Conservation (phyloP, 768 basidiomycete genomes). For the Lactifluus rugatus region DNA sequence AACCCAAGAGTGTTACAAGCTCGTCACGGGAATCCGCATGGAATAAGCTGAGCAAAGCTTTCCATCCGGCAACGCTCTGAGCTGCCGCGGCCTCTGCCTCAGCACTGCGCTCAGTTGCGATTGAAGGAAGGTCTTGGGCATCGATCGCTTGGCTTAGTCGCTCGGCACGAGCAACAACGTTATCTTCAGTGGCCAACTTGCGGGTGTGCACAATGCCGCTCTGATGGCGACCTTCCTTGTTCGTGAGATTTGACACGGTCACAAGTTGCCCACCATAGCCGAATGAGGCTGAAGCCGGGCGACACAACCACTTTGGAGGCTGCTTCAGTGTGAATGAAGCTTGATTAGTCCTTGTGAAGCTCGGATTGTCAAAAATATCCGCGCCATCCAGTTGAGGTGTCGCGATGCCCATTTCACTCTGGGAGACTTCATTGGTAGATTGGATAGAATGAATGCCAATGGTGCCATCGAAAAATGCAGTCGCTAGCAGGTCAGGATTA, state of each 20-base stretch:
- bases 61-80: conserved; percentile 59
- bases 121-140: conserved; percentile 44
- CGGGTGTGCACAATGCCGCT: conserved; percentile 74
- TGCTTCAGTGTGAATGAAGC: conserved; percentile 78
- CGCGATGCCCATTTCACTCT: conserved; percentile 29
- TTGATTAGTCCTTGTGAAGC: conserved; percentile 39
- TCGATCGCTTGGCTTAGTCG: conserved; percentile 56
- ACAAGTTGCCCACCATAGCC: conserved; percentile 89
- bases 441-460: conserved; percentile 91
- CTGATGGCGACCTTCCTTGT: conserved; percentile 69
- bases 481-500: conserved; percentile 78
- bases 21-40: conserved; percentile 83
- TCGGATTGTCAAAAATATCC: conserved; percentile 69
- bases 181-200: conserved; percentile 65
- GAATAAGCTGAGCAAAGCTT: conserved; percentile 81
- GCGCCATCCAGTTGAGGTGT: conserved; percentile 47
- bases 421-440: conserved; percentile 52
- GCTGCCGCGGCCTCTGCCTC: conserved; percentile 23
- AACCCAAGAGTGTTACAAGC: conserved; percentile 81
- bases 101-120: conserved; percentile 45
- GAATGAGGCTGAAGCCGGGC: conserved; percentile 72
- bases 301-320: conserved; percentile 93
- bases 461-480: conserved; percentile 92
- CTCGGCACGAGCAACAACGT: conserved; percentile 63
- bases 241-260: conserved; percentile 63